These are phyloP conservation scores for Canavalia gladiata DNA, from an alignment of 306 rosid genomes.

Conservation along the genomic window DNA sequence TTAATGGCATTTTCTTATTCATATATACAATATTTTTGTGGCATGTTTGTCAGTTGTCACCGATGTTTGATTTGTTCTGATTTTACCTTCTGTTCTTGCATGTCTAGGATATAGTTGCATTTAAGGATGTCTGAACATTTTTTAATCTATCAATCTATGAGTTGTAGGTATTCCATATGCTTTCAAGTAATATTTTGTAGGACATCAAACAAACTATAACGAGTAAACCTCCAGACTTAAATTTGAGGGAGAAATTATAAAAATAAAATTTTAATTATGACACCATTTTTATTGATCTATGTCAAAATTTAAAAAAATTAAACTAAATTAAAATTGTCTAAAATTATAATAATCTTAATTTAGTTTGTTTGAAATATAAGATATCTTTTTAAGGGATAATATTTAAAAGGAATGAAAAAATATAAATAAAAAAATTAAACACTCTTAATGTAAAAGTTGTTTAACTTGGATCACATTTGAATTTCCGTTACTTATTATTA, in stretches of 20 bases:
- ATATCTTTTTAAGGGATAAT: too few species aligned
- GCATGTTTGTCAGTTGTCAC: background rate
- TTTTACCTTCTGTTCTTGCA: background rate
- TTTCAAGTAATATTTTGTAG: background rate
- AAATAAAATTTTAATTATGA: background rate
- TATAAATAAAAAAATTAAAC: too few species aligned
- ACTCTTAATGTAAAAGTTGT: too few species aligned
- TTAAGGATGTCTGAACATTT: constrained; percentile 6
- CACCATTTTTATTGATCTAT: background rate
- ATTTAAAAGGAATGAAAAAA: too few species aligned
- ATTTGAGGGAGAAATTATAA: background rate
- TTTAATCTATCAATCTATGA: background rate
- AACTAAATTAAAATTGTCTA: background rate
- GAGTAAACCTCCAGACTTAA: too few species aligned
- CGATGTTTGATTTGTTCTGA: constrained; percentile 16
- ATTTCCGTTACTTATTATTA: too few species aligned
- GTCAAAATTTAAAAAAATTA: background rate
- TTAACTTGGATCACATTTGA: too few species aligned
- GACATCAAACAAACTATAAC: background rate
- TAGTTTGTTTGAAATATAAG: background rate
- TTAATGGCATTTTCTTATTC: constrained; percentile 11
- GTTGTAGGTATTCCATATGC: background rate
- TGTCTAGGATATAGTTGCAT: background rate
- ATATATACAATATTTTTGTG: background rate
- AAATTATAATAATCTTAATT: background rate